Evolutionary conservation across 202 grass and related monocot species (phyloP).

Genomic region (Schoenoplectus tabernaemontani): DNA sequence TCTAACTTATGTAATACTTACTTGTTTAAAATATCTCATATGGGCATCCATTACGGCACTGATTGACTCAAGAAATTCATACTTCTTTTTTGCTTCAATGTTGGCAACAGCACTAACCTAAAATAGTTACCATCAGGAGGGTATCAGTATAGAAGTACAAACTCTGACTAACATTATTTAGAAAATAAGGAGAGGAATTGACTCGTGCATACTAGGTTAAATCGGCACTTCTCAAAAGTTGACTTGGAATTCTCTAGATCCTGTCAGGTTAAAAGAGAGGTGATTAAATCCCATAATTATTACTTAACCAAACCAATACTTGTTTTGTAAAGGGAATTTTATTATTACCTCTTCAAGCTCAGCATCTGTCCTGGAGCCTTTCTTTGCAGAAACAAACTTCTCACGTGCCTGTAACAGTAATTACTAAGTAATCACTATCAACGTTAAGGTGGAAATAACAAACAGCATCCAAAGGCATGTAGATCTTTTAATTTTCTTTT

Average conservation of each 20-base stretch:
- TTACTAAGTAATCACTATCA: background rate
- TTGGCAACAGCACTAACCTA: conserved; percentile 82
- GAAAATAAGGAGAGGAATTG: conserved; percentile 20
- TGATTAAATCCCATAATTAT: background rate
- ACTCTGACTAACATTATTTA: conserved; percentile 20
- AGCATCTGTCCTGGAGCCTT: conserved; percentile 76
- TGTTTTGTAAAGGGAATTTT: background rate
- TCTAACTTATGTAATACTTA: conserved; percentile 17
- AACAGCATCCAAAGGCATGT: background rate
- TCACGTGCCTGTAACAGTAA: conserved; percentile 57
- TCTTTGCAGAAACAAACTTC: conserved; percentile 89
- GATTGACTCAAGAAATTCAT: conserved; percentile 96
- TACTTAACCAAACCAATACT: background rate
- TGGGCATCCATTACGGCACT: conserved; percentile 99
- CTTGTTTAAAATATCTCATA: conserved; percentile 99
- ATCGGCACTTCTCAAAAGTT: conserved; percentile 83
- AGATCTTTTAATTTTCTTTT: no score
- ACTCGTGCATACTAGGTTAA: conserved; percentile 88
- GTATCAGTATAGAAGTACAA: conserved; percentile 27
- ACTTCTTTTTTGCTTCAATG: conserved; percentile 96
- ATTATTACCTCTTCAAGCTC: conserved; percentile 76
- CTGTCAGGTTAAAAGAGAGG: conserved; percentile 35
- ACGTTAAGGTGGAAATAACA: background rate
- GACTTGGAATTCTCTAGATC: conserved; percentile 89
- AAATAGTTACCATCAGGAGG: conserved; percentile 41